Evolutionary conservation across 2,329 filamentous ascomycete genomes (phyloP).

Genomic region (Harringtonia lauricola): DNA sequence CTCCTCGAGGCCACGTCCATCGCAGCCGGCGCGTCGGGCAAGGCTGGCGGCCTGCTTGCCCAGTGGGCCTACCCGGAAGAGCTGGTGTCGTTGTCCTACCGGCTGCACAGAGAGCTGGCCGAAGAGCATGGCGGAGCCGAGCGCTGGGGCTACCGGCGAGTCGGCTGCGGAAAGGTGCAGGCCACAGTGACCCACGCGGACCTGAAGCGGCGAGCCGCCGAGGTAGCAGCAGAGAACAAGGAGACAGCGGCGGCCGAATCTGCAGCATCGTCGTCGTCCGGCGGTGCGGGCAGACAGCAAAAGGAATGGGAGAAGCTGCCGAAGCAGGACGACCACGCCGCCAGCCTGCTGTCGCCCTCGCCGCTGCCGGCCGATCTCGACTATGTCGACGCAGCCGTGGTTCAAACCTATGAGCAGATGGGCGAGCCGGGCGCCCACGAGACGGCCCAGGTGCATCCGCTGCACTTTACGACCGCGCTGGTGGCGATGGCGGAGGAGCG

Average conservation of each 20-base stretch:
- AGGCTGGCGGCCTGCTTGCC: conserved; percentile 82
- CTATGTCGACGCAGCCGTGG: conserved; percentile 63
- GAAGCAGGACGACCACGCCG: conserved; percentile 42
- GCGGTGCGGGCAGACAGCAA: conserved; percentile 1
- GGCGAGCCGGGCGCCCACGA: conserved; percentile 54
- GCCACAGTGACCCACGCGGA: conserved; percentile 20
- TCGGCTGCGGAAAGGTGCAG: conserved; percentile 57
- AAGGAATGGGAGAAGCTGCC: conserved; percentile 51
- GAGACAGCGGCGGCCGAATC: too few species aligned
- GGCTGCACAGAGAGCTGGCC: conserved; percentile 74
- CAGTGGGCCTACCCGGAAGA: conserved; percentile 83
- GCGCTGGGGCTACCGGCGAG: conserved; percentile 75
- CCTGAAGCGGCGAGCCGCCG: conserved; percentile 5
- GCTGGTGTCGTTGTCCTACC: conserved; percentile 78
- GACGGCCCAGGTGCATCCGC: conserved; percentile 90
- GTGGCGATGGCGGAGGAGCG: conserved; percentile 61
- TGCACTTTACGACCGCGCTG: conserved; percentile 79
- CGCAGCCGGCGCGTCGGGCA: conserved; percentile 86
- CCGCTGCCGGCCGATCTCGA: conserved; percentile 68
- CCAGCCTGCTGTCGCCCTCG: conserved; percentile 37
- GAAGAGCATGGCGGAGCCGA: conserved; percentile 67
- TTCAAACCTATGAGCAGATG: conserved; percentile 72
- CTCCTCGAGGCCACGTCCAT: conserved; percentile 78
- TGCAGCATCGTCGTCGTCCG: not conserved
- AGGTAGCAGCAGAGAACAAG: conserved; percentile 21